phyloP scores from a whole-genome alignment of 805 yeast species.

The Komagataella pastoris region DNA sequence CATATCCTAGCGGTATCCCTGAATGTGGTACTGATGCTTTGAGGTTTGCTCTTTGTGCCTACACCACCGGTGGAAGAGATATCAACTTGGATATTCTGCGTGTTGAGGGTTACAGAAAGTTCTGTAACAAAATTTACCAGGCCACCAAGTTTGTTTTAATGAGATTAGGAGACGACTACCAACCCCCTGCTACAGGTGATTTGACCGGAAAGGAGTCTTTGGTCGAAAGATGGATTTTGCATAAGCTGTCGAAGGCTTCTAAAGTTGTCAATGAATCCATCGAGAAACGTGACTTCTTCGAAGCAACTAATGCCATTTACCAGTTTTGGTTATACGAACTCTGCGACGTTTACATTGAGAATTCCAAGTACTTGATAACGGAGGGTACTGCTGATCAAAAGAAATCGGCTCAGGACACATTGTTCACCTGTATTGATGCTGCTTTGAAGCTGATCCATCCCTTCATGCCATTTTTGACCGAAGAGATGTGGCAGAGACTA shows the following conservation, averaged over 20 bases:
- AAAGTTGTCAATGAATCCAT: conserved; percentile 49
- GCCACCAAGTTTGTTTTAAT: conserved; percentile 94
- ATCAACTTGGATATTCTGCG: conserved; percentile 91
- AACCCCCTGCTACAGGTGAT: conserved; percentile 53
- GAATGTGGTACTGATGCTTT: conserved; percentile 99
- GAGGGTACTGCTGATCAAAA: conserved; percentile 83
- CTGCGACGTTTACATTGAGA: conserved; percentile 97
- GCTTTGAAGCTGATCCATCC: conserved; percentile 92
- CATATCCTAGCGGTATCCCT: conserved; percentile 95
- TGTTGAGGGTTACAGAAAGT: conserved; percentile 98
- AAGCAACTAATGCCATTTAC: conserved; percentile 76
- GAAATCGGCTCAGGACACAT: conserved; percentile 85
- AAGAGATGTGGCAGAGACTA: conserved; percentile 98
- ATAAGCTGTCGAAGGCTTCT: conserved; percentile 64
- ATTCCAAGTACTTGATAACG: conserved; percentile 81
- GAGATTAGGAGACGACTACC: conserved; percentile 81
- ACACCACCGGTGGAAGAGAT: conserved; percentile 97
- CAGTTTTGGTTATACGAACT: conserved; percentile 90
- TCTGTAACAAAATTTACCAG: conserved; percentile 98
- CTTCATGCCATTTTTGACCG: conserved; percentile 95
- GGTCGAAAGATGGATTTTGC: conserved; percentile 95
- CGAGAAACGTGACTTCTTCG: conserved; percentile 81
- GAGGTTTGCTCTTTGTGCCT: conserved; percentile 96
- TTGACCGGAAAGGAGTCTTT: conserved; percentile 73
- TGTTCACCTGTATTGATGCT: conserved; percentile 85